A percentile compares a stretch with the other conserved stretches of the same genome.
Conservation (phyloP, 345 rosid genomes). For the Geranium brycei region DNA sequence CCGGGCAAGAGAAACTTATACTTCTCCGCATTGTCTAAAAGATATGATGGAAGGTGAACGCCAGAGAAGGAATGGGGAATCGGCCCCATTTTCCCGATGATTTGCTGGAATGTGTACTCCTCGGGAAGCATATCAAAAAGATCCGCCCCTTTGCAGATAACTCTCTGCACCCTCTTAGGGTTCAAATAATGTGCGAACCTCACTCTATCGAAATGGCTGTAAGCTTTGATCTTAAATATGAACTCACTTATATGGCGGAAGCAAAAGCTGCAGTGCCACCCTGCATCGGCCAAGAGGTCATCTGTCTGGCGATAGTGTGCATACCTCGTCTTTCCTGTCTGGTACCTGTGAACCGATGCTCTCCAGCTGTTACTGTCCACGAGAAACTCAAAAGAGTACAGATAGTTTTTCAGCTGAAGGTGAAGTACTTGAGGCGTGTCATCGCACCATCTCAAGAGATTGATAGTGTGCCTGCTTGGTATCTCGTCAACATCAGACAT, state of each 20-base stretch:
- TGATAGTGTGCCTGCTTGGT: conserved; percentile 30
- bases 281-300: conserved; percentile 56
- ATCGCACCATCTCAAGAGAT: conserved; percentile 45
- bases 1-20: conserved; percentile 13
- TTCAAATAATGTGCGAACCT: conserved; percentile 44
- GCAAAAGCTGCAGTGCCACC: conserved; percentile 80
- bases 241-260: conserved; percentile 51
- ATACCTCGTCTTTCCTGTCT: conserved; percentile 45
- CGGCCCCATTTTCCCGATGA: conserved; percentile 68
- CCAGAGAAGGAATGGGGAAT: conserved; percentile 63
- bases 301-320: conserved; percentile 61
- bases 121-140: conserved; percentile 68
- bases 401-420: conserved; percentile 36
- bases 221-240: conserved; percentile 65
- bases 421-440: conserved; percentile 35
- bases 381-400: conserved; percentile 41
- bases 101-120: conserved; percentile 60
- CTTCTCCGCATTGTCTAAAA: conserved; percentile 43
- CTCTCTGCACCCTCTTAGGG: conserved; percentile 53
- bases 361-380: conserved; percentile 41
- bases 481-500: conserved; percentile 9
- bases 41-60: conserved; percentile 52
- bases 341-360: conserved; percentile 45
- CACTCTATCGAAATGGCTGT: conserved; percentile 62
- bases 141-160: conserved; percentile 57